Base-by-base conservation (phyloP, 306 rosid genomes). In the Benincasa hispida region DNA sequence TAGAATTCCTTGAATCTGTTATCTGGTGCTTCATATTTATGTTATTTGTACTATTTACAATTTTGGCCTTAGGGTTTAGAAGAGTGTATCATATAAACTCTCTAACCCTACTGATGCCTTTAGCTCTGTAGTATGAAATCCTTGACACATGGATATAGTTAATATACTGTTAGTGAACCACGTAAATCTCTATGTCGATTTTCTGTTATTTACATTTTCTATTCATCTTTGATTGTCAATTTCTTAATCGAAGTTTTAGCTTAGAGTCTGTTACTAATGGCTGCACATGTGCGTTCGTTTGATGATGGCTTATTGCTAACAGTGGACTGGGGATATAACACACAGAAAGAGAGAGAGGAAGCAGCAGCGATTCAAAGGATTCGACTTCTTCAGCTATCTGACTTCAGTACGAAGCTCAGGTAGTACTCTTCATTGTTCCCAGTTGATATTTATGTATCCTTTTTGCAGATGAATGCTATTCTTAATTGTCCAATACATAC, bases 321-420 rank as follows among this genome's bases (percentile, higher is more conserved):
- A 93, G 93, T 87, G 82, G 74, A 88, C 65, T 89, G 96, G 97
- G 98, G 98, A 14, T 93, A 91, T 85, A 93, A 93, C 83, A 91
- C 97, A 62, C 82, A 76, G 79, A 87, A 86, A 77, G 98, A 91
- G 88, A 88, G 97, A 87, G 91, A 87, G 5, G 97, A 85, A 85
- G 97, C 97, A 18, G 89, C 87, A 72, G 65, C 87, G 41, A 84
- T 84, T 87, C 85, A 88, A 28, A 82, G 97, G 81, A 83, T 91
- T 84, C 87, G 70, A 73, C 63, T 91, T 82, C 86, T 68, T 41
- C 75, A 68, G 75, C 21, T 68, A 42, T 68, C 75, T 68, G 75
- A 68, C 34, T 68, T 68, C 75, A 68, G 75, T 68, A 68, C 51
- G 12, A 68, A 68, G 56, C 35, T 68, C 55, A 68, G 42, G 75